Evolutionary conservation across 805 yeast genomes (phyloP), one percentile per base, ranked within the genome.

Genomic region (Wickerhamiella bombiphila): DNA sequence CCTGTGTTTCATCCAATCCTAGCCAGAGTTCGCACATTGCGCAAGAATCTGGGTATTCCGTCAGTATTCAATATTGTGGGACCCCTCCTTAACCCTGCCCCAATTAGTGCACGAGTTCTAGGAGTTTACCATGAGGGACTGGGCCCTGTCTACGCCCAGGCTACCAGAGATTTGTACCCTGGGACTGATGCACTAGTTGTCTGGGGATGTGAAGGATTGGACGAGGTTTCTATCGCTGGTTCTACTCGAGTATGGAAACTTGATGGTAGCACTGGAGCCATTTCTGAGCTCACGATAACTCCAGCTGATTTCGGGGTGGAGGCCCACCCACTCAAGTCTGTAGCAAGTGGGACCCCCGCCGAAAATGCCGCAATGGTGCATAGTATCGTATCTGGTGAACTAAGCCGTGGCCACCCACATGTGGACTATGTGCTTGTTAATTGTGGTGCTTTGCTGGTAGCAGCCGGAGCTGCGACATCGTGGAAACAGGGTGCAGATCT

Each of bases 11-110:
- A 91, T 56, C 79, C 80, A 9, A 93, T 88, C 3, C 80, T 91
- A 93, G 81, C 73, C 30, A 66, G 68, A 38, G 91, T 88, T 6
- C 93, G 86, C 1, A 64, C 68, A 15, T 60, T 91, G n/a, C 68
- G 99, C 51, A 69, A 77, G 32, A 64, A 72, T 20, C 57, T 91
- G 41, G 95, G 94, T 1, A 70, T 88, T 8, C 97, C 97, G 2
- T 79, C 97, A 1, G 81, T 91, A 18, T 91, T 91, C 68, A 91
- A 91, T 57, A 76, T 91, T 9, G 61, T 91, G 42, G 99, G 99
- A 0, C 99, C 99, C 1, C 61, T 91, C 42, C 64, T 91, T 45
- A 93, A 91, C 62, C 99, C 99, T 3, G 81, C 82, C 6, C 85
- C 85, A 2, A 61, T 73, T 17, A 68, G 69, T 43, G 80, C 91